Evolutionary conservation across 2,329 filamentous ascomycete genomes (phyloP).

Genomic region (Xylariales sp.): DNA sequence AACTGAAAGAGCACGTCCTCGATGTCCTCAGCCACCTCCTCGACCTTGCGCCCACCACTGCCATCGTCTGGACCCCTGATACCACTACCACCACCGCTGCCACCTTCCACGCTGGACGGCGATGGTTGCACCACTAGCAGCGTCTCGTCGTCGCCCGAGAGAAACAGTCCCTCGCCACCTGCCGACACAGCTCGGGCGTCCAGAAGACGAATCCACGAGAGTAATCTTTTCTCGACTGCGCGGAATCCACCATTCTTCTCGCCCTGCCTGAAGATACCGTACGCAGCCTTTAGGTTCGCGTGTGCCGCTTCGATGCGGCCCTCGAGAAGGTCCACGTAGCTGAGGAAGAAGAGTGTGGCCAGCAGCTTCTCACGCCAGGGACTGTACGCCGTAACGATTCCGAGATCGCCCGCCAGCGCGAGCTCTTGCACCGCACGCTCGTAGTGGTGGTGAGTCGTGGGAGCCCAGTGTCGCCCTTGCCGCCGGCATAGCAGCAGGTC

Average conservation of each 20-base stretch:
- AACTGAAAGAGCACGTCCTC: conserved; percentile 51
- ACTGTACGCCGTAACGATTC: conserved; percentile 17
- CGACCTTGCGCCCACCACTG: conserved; percentile 23
- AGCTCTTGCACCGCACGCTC: conserved; percentile 30
- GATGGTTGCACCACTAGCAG: conserved; percentile 40
- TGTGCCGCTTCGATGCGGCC: conserved; percentile 40
- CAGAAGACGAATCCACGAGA: conserved; percentile 51
- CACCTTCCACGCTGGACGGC: conserved; percentile 31
- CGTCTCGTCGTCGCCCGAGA: conserved; percentile 42
- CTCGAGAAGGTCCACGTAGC: conserved; percentile 47
- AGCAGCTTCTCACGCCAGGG: conserved; percentile 35
- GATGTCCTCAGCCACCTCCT: too few relatives aligned
- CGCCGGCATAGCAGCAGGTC: conserved; percentile 35
- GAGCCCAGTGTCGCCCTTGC: conserved; percentile 25
- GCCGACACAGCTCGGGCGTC: conserved; percentile 52
- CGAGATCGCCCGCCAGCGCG: conserved; percentile 11
- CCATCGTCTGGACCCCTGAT: conserved; percentile 14
- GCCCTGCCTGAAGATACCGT: conserved; percentile 39
- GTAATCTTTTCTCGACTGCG: conserved; percentile 39
- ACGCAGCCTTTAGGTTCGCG: conserved; percentile 44
- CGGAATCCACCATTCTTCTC: conserved; percentile 31
- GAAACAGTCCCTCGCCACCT: conserved; percentile 50
- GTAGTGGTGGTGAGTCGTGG: conserved; percentile 32
- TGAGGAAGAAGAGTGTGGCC: conserved; percentile 48
- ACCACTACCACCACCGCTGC: conserved; percentile 18